phyloP scores from a whole-genome alignment of 176 grass and related monocot genomes.

The Eleusine coracana region DNA sequence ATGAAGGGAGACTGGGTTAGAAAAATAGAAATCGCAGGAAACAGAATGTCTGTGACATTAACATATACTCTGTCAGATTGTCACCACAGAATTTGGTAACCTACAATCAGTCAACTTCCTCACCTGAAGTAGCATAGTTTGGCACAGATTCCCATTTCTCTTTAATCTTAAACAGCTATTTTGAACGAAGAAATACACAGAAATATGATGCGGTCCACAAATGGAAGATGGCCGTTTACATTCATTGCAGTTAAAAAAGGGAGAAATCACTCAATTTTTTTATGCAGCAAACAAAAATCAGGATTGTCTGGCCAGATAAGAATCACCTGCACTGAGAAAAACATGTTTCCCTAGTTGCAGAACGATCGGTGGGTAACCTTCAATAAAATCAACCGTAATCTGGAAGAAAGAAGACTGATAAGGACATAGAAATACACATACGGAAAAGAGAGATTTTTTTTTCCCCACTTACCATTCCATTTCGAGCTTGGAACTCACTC shows the following conservation, averaged over 20 bases:
- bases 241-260: background rate
- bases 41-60: too few relatives aligned
- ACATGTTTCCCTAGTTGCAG: constrained; percentile 71
- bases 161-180: constrained; percentile 8
- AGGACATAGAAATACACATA: background rate
- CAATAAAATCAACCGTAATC: constrained; percentile 69
- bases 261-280: constrained; percentile 35
- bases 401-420: constrained; percentile 37
- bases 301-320: constrained; percentile 52
- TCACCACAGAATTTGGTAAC: too few relatives aligned
- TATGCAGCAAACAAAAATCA: constrained; percentile 26
- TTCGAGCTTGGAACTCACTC: constrained; percentile 67
- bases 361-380: constrained; percentile 61
- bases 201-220: constrained; percentile 4
- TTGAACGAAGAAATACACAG: background rate
- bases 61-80: too few relatives aligned
- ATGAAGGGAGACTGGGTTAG: too few relatives aligned
- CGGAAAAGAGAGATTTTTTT: background rate
- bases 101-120: background rate
- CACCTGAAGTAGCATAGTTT: background rate
- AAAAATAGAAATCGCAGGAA: too few relatives aligned
- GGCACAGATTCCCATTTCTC: background rate
- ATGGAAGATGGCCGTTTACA: constrained; percentile 11
- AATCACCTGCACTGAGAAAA: constrained; percentile 77
- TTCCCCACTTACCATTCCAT: constrained; percentile 62